Percentiles rank a stretch among this genome's conserved stretches.
Conservation (phyloP, 1,139 yeast genomes). For the Debaryomyces subglobosus region DNA sequence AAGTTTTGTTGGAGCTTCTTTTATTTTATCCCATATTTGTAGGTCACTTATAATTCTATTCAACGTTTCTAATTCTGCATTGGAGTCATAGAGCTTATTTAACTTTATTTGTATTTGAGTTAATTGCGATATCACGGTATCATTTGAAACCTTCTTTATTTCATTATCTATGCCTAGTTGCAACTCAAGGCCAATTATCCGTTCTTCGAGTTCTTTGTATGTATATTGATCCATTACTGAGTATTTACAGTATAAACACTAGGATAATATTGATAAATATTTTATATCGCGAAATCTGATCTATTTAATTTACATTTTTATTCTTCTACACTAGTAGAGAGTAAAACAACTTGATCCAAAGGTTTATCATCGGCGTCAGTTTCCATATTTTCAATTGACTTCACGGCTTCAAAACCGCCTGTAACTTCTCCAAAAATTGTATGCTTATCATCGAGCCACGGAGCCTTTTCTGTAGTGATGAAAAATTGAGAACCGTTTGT, state of each 20-base stretch:
- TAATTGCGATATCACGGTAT: slow-evolving; percentile 16
- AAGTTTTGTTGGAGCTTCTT: slow-evolving; percentile 7
- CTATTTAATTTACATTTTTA: not conserved
- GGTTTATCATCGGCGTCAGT: slow-evolving; percentile 28
- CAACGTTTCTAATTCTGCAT: slow-evolving; percentile 26
- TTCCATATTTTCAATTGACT: slow-evolving; percentile 26
- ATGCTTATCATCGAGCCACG: slow-evolving; percentile 33
- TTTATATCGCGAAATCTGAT: slow-evolving; percentile 3
- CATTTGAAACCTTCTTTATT: not conserved
- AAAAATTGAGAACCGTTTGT: slow-evolving; percentile 38
- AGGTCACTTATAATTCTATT: slow-evolving; percentile 24
- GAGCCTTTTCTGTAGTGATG: slow-evolving; percentile 30
- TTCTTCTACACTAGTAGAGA: slow-evolving; percentile 10
- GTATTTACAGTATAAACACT: not conserved
- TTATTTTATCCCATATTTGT: slow-evolving; percentile 18
- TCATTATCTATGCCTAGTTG: slow-evolving; percentile 9
- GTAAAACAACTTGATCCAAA: slow-evolving; percentile 14
- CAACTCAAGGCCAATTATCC: slow-evolving; percentile 12
- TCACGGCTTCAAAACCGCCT: slow-evolving; percentile 31
- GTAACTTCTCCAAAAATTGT: slow-evolving; percentile 34
- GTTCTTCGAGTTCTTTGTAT: slow-evolving; percentile 5
- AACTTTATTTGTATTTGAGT: slow-evolving; percentile 19
- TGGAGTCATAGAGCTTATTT: slow-evolving; percentile 18
- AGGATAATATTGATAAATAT: not conserved
- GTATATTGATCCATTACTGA: slow-evolving; percentile 11